Evolutionary conservation across 1,139 yeast species (phyloP), one percentile per base, ranked within the genome.

Genomic region (Kurtzmaniella natalensis): DNA sequence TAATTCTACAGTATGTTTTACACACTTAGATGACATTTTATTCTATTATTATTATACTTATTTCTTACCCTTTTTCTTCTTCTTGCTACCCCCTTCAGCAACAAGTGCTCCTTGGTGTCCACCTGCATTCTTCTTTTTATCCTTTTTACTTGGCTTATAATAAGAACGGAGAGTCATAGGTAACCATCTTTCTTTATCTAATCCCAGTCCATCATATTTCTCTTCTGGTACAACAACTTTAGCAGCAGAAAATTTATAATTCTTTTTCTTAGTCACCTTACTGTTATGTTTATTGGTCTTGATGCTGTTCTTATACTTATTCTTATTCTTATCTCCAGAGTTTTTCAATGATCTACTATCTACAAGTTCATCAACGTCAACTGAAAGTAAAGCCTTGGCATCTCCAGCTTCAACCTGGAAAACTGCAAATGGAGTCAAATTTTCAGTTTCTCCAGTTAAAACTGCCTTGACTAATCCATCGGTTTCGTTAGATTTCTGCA

Each of bases 121-220:
- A 50, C 83, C 88, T 26, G 61, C 64, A n/a, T n/a, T n/a, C 47
- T 66, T 73, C 44, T 64, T 70, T 58, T 73, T 79, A 39, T 69
- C 72, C 40, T 76, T 73, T 53, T 77, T 80, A 49, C 83, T 81
- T 14, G 94, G 87, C 56, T 78, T 85, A 62, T 84, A 88, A 46
- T 81, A 78, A 5, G 88, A 76, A 57, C 97, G 76, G 53, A 88
- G 92, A 50, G 79, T 81, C 71, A 84, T 52, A 20, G 96, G 95
- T 35, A 88, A 61, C 97, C 97, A 89, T 61, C 96, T 78, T 56
- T 89, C 96, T 22, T 51, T 50, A 41, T 70, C 74, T 34, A 67
- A 48, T 13, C 36, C 44, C 22, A 34, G 33, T 2, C 39, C 37
- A 19, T 44, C 36, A 23, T 61, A 49, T 30, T 63, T 60, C 7